Evolutionary conservation across 768 basidiomycete species (phyloP).

Genomic region (Chiua virens): DNA sequence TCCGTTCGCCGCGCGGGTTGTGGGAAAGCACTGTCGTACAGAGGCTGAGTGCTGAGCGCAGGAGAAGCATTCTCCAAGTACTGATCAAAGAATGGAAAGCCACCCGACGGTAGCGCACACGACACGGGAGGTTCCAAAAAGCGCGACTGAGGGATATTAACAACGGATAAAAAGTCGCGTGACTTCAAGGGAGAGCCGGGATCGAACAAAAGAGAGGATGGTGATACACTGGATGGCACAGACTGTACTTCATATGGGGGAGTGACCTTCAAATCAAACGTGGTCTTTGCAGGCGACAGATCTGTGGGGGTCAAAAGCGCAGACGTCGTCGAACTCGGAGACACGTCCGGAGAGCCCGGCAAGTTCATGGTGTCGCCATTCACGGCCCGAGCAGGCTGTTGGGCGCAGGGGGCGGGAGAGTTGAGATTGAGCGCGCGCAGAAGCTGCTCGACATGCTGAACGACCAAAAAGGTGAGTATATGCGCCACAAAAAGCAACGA

Average conservation of each 20-base stretch:
- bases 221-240: conserved; percentile 26
- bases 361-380: conserved; percentile 38
- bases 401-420: conserved; percentile 60
- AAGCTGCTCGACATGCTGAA: conserved; percentile 77
- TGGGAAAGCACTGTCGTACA: conserved; percentile 34
- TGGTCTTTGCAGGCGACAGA: conserved; percentile 58
- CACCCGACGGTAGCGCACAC: conserved; percentile 21
- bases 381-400: conserved; percentile 43
- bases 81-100: conserved; percentile 52
- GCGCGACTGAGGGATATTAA: conserved; percentile 26
- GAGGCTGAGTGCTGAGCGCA: conserved; percentile 35
- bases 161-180: conserved; percentile 29
- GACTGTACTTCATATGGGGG: conserved; percentile 49
- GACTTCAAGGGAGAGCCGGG: conserved; percentile 39
- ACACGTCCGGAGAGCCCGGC: conserved; percentile 66
- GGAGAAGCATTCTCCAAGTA: conserved; percentile 47
- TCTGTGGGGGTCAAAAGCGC: conserved; percentile 75
- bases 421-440: conserved; percentile 77
- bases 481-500: conserved; percentile 19
- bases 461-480: conserved; percentile 29
- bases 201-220: conserved; percentile 45
- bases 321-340: conserved; percentile 70
- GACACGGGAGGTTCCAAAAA: conserved; percentile 18
- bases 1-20: conserved; percentile 24
- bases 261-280: conserved; percentile 57